Evolutionary conservation across 163 green algal genomes (phyloP).

Genomic region (Prototheca wickerhamii): DNA sequence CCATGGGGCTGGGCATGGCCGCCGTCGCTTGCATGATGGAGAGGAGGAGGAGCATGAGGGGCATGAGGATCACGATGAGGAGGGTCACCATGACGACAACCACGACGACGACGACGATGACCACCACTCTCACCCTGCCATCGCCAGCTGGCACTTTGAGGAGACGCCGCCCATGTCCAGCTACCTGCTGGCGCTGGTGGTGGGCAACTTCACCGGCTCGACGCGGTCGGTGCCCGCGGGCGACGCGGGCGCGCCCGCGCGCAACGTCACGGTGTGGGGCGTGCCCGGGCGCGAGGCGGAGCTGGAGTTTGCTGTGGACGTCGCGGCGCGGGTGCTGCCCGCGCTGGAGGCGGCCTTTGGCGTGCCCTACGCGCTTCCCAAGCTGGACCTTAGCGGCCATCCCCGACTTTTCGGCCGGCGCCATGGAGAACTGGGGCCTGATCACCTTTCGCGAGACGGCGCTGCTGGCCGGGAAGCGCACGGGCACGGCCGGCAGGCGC

Average conservation of each 20-base stretch:
- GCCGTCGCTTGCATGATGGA: not conserved
- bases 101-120: too few relatives aligned
- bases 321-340: conserved; percentile 31
- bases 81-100: conserved; percentile 1
- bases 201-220: conserved; percentile 52
- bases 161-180: conserved; percentile 69
- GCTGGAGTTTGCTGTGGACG: conserved; percentile 27
- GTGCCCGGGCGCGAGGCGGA: conserved; percentile 23
- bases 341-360: conserved; percentile 45
- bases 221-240: conserved; percentile 5
- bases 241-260: not conserved
- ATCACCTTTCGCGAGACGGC: conserved; percentile 62
- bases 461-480: conserved; percentile 39
- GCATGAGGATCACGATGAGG: not conserved
- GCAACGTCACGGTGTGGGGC: conserved; percentile 41
- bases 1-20: not conserved
- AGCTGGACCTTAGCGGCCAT: conserved; percentile 87
- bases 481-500: conserved; percentile 16
- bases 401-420: conserved; percentile 71
- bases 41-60: not conserved
- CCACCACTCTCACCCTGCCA: not conserved
- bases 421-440: conserved; percentile 96
- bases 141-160: conserved; percentile 42
- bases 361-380: conserved; percentile 65
- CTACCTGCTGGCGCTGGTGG: conserved; percentile 80